Evolutionary conservation across 177 flowering plant genomes (phyloP), one percentile per base, ranked within the genome.

Genomic region (Vitis hybrid): DNA sequence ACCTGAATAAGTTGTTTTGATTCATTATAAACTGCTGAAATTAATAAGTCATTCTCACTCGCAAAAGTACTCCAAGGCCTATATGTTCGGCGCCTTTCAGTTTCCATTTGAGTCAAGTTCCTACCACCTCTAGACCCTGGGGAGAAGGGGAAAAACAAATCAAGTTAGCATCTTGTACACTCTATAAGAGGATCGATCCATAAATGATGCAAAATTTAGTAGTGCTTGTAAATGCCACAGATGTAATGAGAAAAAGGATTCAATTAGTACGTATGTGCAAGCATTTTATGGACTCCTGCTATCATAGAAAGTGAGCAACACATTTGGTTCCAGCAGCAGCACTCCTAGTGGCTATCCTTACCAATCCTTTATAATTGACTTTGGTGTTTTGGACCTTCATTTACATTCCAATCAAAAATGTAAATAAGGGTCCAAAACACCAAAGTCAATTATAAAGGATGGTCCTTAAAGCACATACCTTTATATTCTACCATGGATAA

Each of bases 1-100:
- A 87, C 86, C 52, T 56, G 71, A 34, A 60, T 12, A 34, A 82
- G 77, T 54, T 14, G 64, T 21, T 76, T 77, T 64, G 81, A 56
- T 34, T 59, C 58, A 17, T 56, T 34, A 65, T 59, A 17, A 60
- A 78, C 19, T 56, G 73, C 59, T 19, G 83, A 76, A n/a, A 61
- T 50, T 15, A 54, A 40, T 52, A 78, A 72, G 51, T 72, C 79
- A 26, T 66, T 54, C 60, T 62, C 66, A 57, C 34, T 72, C 7
- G 54, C 58, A 67, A 73, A 65, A 59, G 72, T 66, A 45, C 4
- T 55, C 77, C 54, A 69, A 21, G 83, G 82, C 61, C 58, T 77
- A 62, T 79, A 74, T 60, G 74, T 77, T 8, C 30, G 30, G n/a
- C 79, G 82, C n/a, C 50, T 70, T n/a, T 75, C 79, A 60, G 19